These are phyloP conservation scores for Barnettozyma sp. DNA, from an alignment of 805 yeast species.

Conservation along the genomic window DNA sequence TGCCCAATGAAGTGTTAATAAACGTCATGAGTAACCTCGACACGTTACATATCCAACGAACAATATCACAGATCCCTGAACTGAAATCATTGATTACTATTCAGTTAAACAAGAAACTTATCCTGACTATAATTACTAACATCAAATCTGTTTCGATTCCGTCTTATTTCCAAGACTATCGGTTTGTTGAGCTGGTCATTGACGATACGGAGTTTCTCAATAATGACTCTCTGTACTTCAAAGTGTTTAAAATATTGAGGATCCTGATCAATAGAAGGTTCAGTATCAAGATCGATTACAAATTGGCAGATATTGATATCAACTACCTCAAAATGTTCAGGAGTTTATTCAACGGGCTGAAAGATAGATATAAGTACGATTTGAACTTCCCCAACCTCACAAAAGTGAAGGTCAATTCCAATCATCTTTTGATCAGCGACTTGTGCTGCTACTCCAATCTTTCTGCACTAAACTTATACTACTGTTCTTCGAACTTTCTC, in stretches of 20 bases:
- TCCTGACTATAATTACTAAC: slow-evolving; percentile 11
- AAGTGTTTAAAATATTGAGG: slow-evolving; percentile 5
- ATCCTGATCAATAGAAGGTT: slow-evolving; percentile 7
- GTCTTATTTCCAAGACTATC: slow-evolving; percentile 11
- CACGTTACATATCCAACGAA: not conserved
- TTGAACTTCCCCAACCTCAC: slow-evolving; percentile 11
- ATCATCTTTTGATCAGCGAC: slow-evolving; percentile 16
- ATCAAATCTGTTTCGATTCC: slow-evolving; percentile 5
- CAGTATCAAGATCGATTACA: slow-evolving; percentile 11
- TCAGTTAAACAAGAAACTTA: slow-evolving; percentile 1
- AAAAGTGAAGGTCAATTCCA: slow-evolving; percentile 17
- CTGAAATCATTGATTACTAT: slow-evolving; percentile 12
- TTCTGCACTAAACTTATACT: slow-evolving; percentile 15
- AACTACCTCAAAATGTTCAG: slow-evolving; percentile 21
- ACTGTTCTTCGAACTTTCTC: slow-evolving; percentile 23
- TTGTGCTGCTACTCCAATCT: slow-evolving; percentile 11
- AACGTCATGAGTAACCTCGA: slow-evolving; percentile 8
- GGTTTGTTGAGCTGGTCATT: slow-evolving; percentile 15
- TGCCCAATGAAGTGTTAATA: slow-evolving; percentile 9
- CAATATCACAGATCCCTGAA: slow-evolving; percentile 11
- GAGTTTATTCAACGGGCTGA: slow-evolving; percentile 13
- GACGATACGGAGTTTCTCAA: slow-evolving; percentile 10
- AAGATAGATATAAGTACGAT: not conserved
- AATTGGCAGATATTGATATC: slow-evolving; percentile 13
- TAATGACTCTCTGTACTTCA: slow-evolving; percentile 8